A percentile compares a stretch with the other conserved stretches of the same genome.
These are phyloP conservation scores for Aspergillus sp. DNA, from an alignment of 2,329 filamentous ascomycete species.

Conservation along the genomic window DNA sequence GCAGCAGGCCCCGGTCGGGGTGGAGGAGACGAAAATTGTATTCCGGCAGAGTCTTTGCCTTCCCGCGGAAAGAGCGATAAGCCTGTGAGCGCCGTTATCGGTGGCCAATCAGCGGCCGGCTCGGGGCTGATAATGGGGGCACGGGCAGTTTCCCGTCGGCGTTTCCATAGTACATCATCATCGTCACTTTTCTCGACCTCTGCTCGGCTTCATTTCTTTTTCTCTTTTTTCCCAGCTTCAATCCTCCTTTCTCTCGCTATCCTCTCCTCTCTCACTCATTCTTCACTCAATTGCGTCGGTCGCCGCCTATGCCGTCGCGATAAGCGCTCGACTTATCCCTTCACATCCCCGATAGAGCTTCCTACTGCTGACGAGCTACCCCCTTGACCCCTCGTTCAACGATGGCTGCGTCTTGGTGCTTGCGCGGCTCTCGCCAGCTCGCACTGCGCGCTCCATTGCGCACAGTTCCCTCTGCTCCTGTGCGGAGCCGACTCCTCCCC, in stretches of 20 bases:
- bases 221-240: slow-evolving; percentile 8
- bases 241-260: slow-evolving; percentile 1
- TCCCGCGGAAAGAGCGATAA: slow-evolving; percentile 17
- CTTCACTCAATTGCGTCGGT: slow-evolving; percentile 2
- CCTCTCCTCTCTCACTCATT: too few relatives aligned
- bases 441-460: slow-evolving; percentile 33
- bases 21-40: not conserved
- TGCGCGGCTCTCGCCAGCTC: slow-evolving; percentile 37
- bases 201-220: not conserved
- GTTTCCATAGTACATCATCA: slow-evolving; percentile 10
- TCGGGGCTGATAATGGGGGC: slow-evolving; percentile 13
- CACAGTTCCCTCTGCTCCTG: slow-evolving; percentile 22
- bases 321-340: slow-evolving; percentile 3
- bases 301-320: not conserved
- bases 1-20: not conserved
- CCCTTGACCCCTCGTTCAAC: slow-evolving; percentile 8
- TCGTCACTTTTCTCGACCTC: not conserved
- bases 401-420: slow-evolving; percentile 37
- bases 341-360: not conserved
- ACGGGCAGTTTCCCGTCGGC: slow-evolving; percentile 22
- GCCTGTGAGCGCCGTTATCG: not conserved
- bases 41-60: not conserved
- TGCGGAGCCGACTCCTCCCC: slow-evolving; percentile 28
- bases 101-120: slow-evolving; percentile 7
- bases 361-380: not conserved